A percentile compares a stretch with the other conserved stretches of the same genome.
Evolutionary conservation across 23 red algal genomes (phyloP).

Genomic region (Gracilaria gracilis): DNA sequence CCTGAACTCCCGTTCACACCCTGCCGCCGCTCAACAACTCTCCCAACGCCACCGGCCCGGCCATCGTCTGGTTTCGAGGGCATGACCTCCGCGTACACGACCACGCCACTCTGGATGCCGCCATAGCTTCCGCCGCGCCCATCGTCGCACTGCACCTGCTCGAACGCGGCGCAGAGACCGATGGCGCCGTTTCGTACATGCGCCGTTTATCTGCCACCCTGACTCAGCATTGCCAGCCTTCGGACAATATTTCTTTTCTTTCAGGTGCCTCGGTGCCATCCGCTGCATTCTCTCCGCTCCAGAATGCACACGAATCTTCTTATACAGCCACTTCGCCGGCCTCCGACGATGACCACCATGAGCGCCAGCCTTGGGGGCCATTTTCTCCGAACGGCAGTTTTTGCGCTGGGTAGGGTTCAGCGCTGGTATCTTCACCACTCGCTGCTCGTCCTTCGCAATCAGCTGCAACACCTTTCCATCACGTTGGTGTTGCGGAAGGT

Average conservation of each 20-base stretch:
- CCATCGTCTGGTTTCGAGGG: constrained; percentile 94
- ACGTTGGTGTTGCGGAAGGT: constrained; percentile 55
- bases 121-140: constrained; percentile 51
- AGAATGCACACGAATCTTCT: not conserved
- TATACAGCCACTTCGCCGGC: not conserved
- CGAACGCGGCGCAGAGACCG: constrained; percentile 64
- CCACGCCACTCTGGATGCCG: constrained; percentile 87
- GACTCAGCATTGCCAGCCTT: not conserved
- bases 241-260: not conserved
- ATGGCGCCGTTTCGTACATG: constrained; percentile 24
- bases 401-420: constrained; percentile 61
- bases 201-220: not conserved
- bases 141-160: constrained; percentile 84
- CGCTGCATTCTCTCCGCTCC: not conserved
- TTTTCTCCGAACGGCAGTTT: constrained; percentile 68
- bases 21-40: not conserved
- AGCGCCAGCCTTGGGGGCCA: constrained; percentile 24
- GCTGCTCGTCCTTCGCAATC: constrained; percentile 40
- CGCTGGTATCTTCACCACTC: constrained; percentile 74
- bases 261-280: not conserved
- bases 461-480: constrained; percentile 43
- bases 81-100: constrained; percentile 96
- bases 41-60: not conserved
- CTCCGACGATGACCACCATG: not conserved
- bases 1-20: not conserved